Evolutionary conservation across 345 rosid species (phyloP).

Genomic region (Melaleuca alternifolia): DNA sequence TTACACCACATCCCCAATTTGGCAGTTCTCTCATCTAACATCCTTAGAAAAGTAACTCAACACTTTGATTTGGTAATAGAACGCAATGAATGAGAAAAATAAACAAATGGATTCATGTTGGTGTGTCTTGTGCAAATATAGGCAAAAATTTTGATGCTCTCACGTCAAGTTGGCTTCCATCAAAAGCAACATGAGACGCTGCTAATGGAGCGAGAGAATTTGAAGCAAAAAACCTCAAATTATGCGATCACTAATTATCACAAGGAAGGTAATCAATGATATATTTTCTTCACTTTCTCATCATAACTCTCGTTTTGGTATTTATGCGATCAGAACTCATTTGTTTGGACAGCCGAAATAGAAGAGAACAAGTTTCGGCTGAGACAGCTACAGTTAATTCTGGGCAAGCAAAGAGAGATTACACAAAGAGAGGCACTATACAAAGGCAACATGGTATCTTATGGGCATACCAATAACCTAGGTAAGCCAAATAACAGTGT

Average conservation of each 20-base stretch:
- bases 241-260: background rate
- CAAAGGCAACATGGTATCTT: background rate
- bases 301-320: background rate
- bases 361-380: background rate
- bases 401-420: background rate
- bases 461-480: background rate
- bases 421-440: slow-evolving; percentile 4
- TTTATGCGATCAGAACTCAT: background rate
- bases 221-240: background rate
- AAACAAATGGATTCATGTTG: background rate
- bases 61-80: background rate
- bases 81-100: background rate
- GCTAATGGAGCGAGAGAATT: background rate
- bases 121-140: background rate
- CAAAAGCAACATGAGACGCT: background rate
- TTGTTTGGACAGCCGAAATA: background rate
- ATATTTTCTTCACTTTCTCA: background rate
- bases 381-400: background rate
- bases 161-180: slow-evolving; percentile 6
- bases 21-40: background rate
- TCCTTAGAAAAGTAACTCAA: background rate
- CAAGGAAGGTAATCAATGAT: background rate
- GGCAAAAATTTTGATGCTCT: slow-evolving; percentile 6
- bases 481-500: background rate
- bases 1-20: background rate